phyloP scores from a whole-genome alignment of 2,329 filamentous ascomycete genomes.

The Colletotrichum gigasporum region DNA sequence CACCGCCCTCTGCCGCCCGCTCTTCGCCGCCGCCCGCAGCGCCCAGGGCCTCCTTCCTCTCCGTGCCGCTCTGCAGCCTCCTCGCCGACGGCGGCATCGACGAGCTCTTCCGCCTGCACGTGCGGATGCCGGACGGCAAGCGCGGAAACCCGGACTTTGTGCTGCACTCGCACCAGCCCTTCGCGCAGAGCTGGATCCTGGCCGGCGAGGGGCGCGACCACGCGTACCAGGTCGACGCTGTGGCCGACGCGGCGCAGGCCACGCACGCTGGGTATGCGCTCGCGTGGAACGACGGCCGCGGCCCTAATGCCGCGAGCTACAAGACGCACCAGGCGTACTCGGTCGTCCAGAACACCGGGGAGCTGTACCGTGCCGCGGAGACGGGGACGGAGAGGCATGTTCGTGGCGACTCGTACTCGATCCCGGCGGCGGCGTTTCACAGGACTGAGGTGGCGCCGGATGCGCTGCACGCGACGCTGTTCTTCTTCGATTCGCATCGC shows the following conservation, averaged over 20 bases:
- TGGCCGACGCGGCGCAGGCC: conserved; percentile 26
- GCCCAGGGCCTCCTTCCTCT: conserved; percentile 46
- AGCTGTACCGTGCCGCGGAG: conserved; percentile 32
- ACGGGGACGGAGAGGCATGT: conserved; percentile 22
- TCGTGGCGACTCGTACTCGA: conserved; percentile 38
- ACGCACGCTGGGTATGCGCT: conserved; percentile 43
- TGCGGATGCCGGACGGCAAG: conserved; percentile 44
- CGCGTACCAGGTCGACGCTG: conserved; percentile 37
- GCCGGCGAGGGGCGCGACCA: conserved; percentile 44
- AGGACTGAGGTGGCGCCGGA: conserved; percentile 38
- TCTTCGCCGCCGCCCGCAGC: conserved; percentile 35
- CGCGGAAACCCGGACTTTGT: conserved; percentile 37
- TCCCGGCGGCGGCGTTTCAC: conserved; percentile 43
- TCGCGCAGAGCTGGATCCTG: conserved; percentile 47
- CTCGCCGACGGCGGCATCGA: conserved; percentile 42
- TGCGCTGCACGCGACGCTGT: conserved; percentile 44
- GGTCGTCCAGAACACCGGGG: conserved; percentile 37
- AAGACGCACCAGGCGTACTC: conserved; percentile 38
- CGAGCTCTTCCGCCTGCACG: conserved; percentile 46
- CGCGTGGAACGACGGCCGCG: conserved; percentile 39
- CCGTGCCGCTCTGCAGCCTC: conserved; percentile 45
- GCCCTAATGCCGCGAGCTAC: conserved; percentile 32
- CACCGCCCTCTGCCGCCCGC: not conserved
- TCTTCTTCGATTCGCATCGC: conserved; percentile 45
- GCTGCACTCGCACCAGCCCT: conserved; percentile 46